Conservation (phyloP, 139 green algal species). For the Ulvella scutata region DNA sequence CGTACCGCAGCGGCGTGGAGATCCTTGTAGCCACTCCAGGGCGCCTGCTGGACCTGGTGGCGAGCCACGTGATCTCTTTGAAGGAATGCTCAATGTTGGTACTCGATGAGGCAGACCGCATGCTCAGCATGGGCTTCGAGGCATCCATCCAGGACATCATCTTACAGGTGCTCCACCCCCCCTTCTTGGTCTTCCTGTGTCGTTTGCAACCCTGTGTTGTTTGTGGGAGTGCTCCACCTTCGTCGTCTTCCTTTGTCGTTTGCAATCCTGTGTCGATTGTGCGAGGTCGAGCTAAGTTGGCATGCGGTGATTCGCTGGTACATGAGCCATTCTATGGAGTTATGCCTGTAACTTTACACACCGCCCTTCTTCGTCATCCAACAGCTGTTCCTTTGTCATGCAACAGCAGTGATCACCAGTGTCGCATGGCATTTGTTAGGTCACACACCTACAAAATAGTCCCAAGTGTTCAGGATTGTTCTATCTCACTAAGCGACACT, state of each 20-base stretch:
- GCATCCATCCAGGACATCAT: constrained; percentile 58
- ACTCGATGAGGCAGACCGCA: constrained; percentile 89
- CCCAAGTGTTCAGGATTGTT: background rate
- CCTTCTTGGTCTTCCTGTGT: no score
- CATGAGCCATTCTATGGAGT: no score
- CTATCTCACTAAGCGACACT: background rate
- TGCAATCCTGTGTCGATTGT: no score
- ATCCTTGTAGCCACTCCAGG: constrained; percentile 86
- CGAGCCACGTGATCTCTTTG: constrained; percentile 50
- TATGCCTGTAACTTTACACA: no score
- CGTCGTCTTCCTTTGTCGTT: no score
- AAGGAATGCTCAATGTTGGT: constrained; percentile 73
- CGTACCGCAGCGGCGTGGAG: constrained; percentile 46
- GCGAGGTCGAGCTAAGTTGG: no score
- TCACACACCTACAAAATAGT: background rate
- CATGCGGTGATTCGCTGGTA: no score
- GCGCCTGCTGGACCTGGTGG: constrained; percentile 73
- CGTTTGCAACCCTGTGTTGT: no score
- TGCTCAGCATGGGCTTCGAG: constrained; percentile 95
- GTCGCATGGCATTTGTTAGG: no score
- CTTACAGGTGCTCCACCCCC: constrained; percentile 8
- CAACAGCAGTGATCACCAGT: no score
- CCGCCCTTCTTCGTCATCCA: background rate
- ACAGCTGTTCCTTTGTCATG: background rate
- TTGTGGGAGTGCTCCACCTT: no score